Evolutionary conservation across 2,329 filamentous ascomycete genomes (phyloP), one percentile per base, ranked within the genome.

Genomic region (Tolypocladium sp.): DNA sequence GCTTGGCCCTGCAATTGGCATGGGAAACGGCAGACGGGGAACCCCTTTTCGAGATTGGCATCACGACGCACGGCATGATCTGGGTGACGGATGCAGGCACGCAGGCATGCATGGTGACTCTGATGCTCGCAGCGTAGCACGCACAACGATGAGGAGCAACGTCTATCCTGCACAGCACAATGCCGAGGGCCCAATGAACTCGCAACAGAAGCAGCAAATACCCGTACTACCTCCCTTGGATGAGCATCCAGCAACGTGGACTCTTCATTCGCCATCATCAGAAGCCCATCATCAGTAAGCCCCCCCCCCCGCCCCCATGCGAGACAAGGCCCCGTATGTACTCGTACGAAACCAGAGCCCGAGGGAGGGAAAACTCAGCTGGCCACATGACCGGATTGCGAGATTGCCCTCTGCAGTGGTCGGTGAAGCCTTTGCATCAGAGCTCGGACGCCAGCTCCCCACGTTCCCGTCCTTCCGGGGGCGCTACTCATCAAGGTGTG

Each of bases 361-460:
- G 30, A 33, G 30, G 27, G 52, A 37, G 27, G 25, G 49, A 62
- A 62, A 61, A 62, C n/a, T 62, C 59, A 58, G 57, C 51, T 59
- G 59, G 55, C 57, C 61, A 62, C 61, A 59, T 62, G 61, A 62
- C 61, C 53, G 27, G 41, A 33, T 57, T 37, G 49, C 46, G 57
- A 62, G 59, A 61, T 62, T 62, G 59, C 55, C 57, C 54, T 55
- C 58, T 49, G 42, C 41, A 57, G 46, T 27, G 25, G 46, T 33
- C 46, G 27, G 44, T 49, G 25, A 20, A 33, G 25, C 15, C 25
- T 9, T 51, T 17, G 25, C 15, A 15, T n/a, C 25, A n/a, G 27
- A 51, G 46, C 46, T 51, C 17, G 27, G 46, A 51, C 46, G 15
- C 25, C 46, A 6, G 46, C 27, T 52, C 49, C 49, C 46, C 46